These are phyloP conservation scores for Alopecurus myosuroides DNA, from an alignment of 176 grass and related monocot species.

Conservation along the genomic window DNA sequence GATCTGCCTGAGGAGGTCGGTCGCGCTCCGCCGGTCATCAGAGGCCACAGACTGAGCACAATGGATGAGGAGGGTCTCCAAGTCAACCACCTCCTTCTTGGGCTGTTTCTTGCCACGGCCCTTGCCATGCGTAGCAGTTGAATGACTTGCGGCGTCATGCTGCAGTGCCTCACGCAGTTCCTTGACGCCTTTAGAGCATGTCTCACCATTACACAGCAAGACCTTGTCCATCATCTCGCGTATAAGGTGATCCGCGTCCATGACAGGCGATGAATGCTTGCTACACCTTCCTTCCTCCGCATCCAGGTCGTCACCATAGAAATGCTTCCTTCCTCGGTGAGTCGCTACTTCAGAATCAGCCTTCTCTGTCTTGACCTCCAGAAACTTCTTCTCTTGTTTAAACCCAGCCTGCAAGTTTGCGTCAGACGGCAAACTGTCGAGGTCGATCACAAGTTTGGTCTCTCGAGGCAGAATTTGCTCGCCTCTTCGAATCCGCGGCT, in stretches of 20 bases:
- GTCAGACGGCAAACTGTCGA: conserved; percentile 24
- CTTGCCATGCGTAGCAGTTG: conserved; percentile 45
- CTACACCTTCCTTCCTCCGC: conserved; percentile 70
- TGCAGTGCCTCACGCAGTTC: conserved; percentile 61
- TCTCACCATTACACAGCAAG: conserved; percentile 67
- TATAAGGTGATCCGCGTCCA: conserved; percentile 58
- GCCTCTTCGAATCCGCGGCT: conserved; percentile 55
- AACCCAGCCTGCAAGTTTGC: background rate
- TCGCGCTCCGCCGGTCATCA: conserved; percentile 58
- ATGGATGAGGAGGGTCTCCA: conserved; percentile 78
- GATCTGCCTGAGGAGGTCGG: conserved; percentile 81
- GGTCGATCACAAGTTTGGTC: conserved; percentile 63
- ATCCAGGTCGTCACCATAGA: conserved; percentile 62
- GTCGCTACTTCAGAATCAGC: background rate
- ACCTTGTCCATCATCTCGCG: conserved; percentile 89
- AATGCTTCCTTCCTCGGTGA: conserved; percentile 74
- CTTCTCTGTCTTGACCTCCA: conserved; percentile 37
- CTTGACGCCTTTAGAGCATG: conserved; percentile 55
- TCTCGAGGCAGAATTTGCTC: conserved; percentile 56
- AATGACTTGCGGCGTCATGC: conserved; percentile 36
- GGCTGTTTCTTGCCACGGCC: conserved; percentile 68
- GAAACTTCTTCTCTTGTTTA: conserved; percentile 26
- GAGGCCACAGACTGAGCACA: conserved; percentile 84
- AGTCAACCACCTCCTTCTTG: conserved; percentile 82
- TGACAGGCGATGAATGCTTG: conserved; percentile 63